These are phyloP conservation scores for Lentinula raphanica DNA, from an alignment of 768 basidiomycete species.

Conservation along the genomic window DNA sequence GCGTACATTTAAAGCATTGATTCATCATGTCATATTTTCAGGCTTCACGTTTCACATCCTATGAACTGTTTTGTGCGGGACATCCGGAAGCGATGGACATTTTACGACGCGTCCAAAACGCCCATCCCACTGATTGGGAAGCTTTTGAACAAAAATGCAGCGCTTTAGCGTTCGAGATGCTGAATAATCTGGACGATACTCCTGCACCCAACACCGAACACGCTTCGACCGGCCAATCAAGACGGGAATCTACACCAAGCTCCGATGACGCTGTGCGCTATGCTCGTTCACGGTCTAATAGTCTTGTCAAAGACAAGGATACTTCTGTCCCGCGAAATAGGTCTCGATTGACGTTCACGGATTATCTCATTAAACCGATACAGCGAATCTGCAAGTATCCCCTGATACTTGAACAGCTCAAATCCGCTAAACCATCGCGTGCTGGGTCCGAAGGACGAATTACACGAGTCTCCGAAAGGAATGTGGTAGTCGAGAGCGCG, in stretches of 20 bases:
- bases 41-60: slow-evolving; percentile 72
- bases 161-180: slow-evolving; percentile 38
- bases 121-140: slow-evolving; percentile 72
- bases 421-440: slow-evolving; percentile 27
- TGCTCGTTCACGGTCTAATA: slow-evolving; percentile 28
- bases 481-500: slow-evolving; percentile 46
- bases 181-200: slow-evolving; percentile 15
- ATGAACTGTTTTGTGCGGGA: slow-evolving; percentile 82
- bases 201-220: slow-evolving; percentile 18
- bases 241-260: slow-evolving; percentile 41
- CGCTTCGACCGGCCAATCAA: slow-evolving; percentile 17
- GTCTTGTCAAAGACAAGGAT: slow-evolving; percentile 28
- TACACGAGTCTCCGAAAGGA: slow-evolving; percentile 27
- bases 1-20: neutral
- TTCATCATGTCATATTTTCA: slow-evolving; percentile 24
- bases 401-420: slow-evolving; percentile 75
- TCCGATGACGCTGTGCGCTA: slow-evolving; percentile 40
- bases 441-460: slow-evolving; percentile 11
- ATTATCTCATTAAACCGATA: slow-evolving; percentile 96
- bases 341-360: slow-evolving; percentile 57
- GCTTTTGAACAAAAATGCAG: slow-evolving; percentile 79
- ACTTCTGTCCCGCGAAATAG: slow-evolving; percentile 17
- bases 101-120: slow-evolving; percentile 59
- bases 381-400: slow-evolving; percentile 96
- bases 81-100: slow-evolving; percentile 79